phyloP scores from a whole-genome alignment of 2,329 filamentous ascomycete genomes.

The Epichloe sibirici region DNA sequence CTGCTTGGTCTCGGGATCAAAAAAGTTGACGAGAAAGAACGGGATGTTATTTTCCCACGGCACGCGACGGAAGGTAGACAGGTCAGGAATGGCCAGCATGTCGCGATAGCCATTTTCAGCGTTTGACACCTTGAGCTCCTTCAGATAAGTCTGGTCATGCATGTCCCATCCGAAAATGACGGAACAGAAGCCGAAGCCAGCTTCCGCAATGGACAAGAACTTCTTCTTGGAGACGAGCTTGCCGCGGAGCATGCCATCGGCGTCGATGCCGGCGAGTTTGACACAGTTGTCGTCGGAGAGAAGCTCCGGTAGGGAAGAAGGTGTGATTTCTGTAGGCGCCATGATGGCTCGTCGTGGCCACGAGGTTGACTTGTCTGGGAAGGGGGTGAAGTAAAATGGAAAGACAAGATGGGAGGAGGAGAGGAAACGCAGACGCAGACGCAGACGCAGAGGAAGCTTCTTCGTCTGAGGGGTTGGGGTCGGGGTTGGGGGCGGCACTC shows the following conservation, averaged over 20 bases:
- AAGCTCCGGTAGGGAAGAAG: constrained; percentile 51
- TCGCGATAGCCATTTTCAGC: constrained; percentile 84
- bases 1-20: constrained; percentile 62
- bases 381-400: not conserved
- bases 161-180: constrained; percentile 96
- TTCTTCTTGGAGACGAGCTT: constrained; percentile 91
- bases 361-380: no score
- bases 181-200: constrained; percentile 87
- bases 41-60: constrained; percentile 84
- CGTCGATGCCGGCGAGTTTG: constrained; percentile 79
- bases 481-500: no score
- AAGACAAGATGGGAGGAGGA: not conserved
- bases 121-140: constrained; percentile 77
- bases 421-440: not conserved
- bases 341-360: not conserved
- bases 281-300: constrained; percentile 64
- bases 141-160: constrained; percentile 84
- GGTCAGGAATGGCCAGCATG: constrained; percentile 68
- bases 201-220: constrained; percentile 69
- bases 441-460: no score
- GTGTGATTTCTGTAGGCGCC: constrained; percentile 32
- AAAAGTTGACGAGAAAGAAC: constrained; percentile 75
- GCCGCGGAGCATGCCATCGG: constrained; percentile 76
- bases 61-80: constrained; percentile 67
- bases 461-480: no score